phyloP scores from a whole-genome alignment of 768 basidiomycete species.

The Tulasnella calospora region DNA sequence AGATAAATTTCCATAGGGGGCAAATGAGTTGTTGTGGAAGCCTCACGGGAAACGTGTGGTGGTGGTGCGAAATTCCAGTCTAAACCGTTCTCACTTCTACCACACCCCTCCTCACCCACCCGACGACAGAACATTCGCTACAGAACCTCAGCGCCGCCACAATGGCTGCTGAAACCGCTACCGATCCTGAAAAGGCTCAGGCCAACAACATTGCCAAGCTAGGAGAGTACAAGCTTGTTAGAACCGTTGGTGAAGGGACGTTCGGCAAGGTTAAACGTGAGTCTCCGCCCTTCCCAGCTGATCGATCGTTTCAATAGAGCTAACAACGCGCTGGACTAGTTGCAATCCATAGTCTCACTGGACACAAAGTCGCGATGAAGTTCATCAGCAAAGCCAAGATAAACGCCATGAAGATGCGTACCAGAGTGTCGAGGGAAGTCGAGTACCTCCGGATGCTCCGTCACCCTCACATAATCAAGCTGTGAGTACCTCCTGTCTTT shows the following conservation, averaged over 20 bases:
- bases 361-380: conserved; percentile 96
- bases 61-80: not conserved
- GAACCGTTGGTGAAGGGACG: conserved; percentile 91
- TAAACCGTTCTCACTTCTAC: not conserved
- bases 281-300: conserved; percentile 36
- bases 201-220: conserved; percentile 45
- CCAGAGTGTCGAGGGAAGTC: conserved; percentile 88
- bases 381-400: conserved; percentile 94
- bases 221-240: conserved; percentile 83
- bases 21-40: conserved; percentile 8
- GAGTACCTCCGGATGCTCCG: conserved; percentile 92
- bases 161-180: not conserved
- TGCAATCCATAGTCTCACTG: conserved; percentile 89
- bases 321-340: conserved; percentile 47
- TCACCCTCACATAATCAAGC: conserved; percentile 96
- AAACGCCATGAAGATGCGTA: conserved; percentile 83
- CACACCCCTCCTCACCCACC: not conserved
- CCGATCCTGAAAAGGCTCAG: not conserved
- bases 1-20: not conserved
- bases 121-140: not conserved
- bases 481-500: conserved; percentile 51
- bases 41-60: not conserved
- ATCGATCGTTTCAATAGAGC: not conserved
- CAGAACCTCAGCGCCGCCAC: not conserved
- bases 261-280: conserved; percentile 99